phyloP scores from a whole-genome alignment of 352 stramenopile genomes.

The Halophytophthora batemanensis region DNA sequence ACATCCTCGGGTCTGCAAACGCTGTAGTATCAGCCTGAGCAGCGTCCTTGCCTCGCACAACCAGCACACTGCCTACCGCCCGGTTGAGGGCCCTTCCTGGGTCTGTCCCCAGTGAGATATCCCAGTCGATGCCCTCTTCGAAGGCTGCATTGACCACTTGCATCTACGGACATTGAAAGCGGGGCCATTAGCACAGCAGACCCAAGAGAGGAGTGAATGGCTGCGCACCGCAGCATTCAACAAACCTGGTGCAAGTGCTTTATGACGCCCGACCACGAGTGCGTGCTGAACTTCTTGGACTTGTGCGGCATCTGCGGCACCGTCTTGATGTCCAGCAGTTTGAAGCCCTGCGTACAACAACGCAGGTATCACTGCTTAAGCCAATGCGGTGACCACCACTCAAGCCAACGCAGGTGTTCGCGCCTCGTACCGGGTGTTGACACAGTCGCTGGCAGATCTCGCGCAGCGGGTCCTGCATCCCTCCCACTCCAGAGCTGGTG shows the following conservation, averaged over 20 bases:
- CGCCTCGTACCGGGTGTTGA: constrained; percentile 41
- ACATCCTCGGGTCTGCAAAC: constrained; percentile 48
- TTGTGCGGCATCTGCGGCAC: constrained; percentile 60
- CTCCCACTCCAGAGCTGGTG: constrained; percentile 1
- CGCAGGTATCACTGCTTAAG: background rate
- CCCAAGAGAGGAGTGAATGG: background rate
- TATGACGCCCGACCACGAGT: constrained; percentile 72
- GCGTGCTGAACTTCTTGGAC: constrained; percentile 70
- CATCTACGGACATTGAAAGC: constrained; percentile 34
- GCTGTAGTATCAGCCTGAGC: constrained; percentile 15
- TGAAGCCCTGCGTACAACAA: constrained; percentile 41
- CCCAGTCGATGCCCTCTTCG: constrained; percentile 66
- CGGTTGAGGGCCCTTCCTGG: constrained; percentile 30
- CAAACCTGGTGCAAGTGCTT: constrained; percentile 69
- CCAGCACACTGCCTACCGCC: constrained; percentile 44
- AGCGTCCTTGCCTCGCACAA: constrained; percentile 40
- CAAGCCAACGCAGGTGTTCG: background rate
- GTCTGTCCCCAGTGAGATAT: constrained; percentile 31
- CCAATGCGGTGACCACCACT: too few relatives aligned
- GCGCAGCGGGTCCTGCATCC: constrained; percentile 23
- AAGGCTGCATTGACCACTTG: constrained; percentile 56
- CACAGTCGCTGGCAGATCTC: constrained; percentile 53
- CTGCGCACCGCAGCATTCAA: background rate
- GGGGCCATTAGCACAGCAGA: background rate
- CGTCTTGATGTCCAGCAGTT: constrained; percentile 70